Evolutionary conservation across 2,329 filamentous ascomycete species (phyloP).

Genomic region (Ascochyta lentis): DNA sequence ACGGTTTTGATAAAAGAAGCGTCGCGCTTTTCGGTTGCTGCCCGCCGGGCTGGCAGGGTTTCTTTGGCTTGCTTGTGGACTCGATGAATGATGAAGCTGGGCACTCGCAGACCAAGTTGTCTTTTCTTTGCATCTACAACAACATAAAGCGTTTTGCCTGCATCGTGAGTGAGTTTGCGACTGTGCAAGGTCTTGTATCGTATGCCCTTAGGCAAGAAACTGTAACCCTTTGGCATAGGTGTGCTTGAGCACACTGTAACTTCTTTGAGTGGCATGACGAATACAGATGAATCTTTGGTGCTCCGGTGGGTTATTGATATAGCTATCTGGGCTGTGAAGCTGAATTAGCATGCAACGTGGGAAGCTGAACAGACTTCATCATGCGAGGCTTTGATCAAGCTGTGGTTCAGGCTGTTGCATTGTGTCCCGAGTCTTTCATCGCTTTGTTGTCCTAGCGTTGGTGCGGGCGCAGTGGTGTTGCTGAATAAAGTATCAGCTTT

Average conservation of each 20-base stretch:
- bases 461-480: background rate
- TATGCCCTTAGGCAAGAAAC: conserved; percentile 44
- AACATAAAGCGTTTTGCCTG: conserved; percentile 35
- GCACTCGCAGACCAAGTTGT: conserved; percentile 53
- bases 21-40: conserved; percentile 47
- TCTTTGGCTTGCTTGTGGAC: conserved; percentile 50
- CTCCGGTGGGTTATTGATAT: background rate
- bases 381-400: background rate
- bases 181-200: conserved; percentile 45
- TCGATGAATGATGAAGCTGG: conserved; percentile 45
- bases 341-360: background rate
- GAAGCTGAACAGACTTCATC: background rate
- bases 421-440: background rate
- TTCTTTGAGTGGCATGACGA: conserved; percentile 24
- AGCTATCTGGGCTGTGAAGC: no score
- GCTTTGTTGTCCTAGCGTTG: background rate
- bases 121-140: conserved; percentile 36
- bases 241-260: conserved; percentile 26
- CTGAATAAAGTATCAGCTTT: background rate
- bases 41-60: conserved; percentile 51
- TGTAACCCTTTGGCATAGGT: conserved; percentile 40
- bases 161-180: conserved; percentile 40
- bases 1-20: conserved; percentile 28
- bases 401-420: background rate
- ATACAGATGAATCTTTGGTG: background rate